Evolutionary conservation across 306 rosid species (phyloP).

Genomic region (Trifolium dubium): DNA sequence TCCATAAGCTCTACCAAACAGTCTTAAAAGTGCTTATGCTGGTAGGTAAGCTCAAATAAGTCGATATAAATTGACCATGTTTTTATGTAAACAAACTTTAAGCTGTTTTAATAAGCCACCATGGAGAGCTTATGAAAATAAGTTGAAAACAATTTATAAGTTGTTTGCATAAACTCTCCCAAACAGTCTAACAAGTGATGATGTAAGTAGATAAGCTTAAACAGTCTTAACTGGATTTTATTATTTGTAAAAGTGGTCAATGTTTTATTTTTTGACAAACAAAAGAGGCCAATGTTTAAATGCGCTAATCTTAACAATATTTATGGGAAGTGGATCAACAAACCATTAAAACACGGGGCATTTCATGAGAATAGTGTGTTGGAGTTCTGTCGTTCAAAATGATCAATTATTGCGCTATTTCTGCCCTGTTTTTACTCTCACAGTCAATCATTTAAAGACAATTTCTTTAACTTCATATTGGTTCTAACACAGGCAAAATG

Average conservation of each 20-base stretch:
- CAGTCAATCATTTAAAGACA: neutral
- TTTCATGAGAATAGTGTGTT: neutral
- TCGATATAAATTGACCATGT: too few relatives aligned
- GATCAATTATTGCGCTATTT: slow-evolving; percentile 10
- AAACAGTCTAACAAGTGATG: neutral
- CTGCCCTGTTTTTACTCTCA: neutral
- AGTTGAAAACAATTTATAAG: neutral
- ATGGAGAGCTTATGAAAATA: neutral
- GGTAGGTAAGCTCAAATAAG: too few relatives aligned
- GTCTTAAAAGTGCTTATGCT: too few relatives aligned
- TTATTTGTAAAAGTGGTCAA: slow-evolving; percentile 15
- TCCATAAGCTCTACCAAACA: too few relatives aligned
- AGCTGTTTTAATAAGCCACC: neutral
- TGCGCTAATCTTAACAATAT: neutral
- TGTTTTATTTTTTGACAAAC: too few relatives aligned
- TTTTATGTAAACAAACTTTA: too few relatives aligned
- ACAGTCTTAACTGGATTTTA: neutral
- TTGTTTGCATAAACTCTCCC: neutral
- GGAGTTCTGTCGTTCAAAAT: neutral
- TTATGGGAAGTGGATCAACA: neutral
- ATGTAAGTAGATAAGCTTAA: neutral
- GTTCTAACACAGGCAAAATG: slow-evolving; percentile 73
- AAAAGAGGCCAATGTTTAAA: neutral
- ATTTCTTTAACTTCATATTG: slow-evolving; percentile 31
- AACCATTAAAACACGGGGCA: neutral